Evolutionary conservation across 345 rosid genomes (phyloP).

Genomic region (Draba incana): DNA sequence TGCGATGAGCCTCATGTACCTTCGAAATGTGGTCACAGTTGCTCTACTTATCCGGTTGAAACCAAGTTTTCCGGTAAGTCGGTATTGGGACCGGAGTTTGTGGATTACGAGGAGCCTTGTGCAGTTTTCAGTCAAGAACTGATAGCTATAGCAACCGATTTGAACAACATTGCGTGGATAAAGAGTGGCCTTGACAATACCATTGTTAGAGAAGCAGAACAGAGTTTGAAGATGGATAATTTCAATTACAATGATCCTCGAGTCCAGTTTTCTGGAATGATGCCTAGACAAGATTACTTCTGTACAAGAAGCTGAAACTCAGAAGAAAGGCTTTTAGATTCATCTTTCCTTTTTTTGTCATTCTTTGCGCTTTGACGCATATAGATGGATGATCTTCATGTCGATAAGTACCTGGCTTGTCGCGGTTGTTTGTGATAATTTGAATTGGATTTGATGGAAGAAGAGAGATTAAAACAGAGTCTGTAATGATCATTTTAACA

Average conservation of each 20-base stretch:
- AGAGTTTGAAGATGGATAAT: slow-evolving; percentile 43
- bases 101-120: slow-evolving; percentile 72
- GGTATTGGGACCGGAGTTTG: slow-evolving; percentile 80
- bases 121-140: slow-evolving; percentile 64
- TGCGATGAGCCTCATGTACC: slow-evolving; percentile 58
- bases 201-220: slow-evolving; percentile 49
- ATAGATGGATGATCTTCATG: slow-evolving; percentile 22
- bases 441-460: slow-evolving; percentile 20
- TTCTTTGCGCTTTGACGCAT: slow-evolving; percentile 31
- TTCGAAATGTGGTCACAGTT: slow-evolving; percentile 71
- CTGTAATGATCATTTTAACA: slow-evolving; percentile 16
- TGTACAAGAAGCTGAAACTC: slow-evolving; percentile 57
- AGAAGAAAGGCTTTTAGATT: slow-evolving; percentile 40
- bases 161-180: slow-evolving; percentile 89
- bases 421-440: slow-evolving; percentile 5
- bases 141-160: slow-evolving; percentile 75
- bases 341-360: slow-evolving; percentile 6
- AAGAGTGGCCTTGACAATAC: slow-evolving; percentile 69
- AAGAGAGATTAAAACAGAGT: slow-evolving; percentile 15
- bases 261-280: slow-evolving; percentile 54
- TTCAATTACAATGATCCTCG: slow-evolving; percentile 49
- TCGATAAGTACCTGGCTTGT: slow-evolving; percentile 7
- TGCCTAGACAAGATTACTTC: slow-evolving; percentile 50
- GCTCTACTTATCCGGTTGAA: slow-evolving; percentile 51
- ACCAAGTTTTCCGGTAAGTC: slow-evolving; percentile 38